phyloP scores from a whole-genome alignment of 495 filamentous ascomycete genomes.

The Hypomontagnella submonticulosa region DNA sequence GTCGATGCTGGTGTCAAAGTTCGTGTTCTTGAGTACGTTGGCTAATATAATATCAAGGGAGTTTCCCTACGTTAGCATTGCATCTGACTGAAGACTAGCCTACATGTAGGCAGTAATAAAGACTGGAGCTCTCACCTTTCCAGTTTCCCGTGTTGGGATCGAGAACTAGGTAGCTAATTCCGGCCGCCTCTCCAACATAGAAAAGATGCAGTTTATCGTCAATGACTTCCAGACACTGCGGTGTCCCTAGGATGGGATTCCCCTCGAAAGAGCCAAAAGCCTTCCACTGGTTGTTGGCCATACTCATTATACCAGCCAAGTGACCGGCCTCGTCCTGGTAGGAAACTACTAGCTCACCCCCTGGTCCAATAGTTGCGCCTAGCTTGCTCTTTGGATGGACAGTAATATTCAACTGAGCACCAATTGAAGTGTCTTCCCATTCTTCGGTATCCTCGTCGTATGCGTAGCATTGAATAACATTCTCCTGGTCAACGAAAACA shows the following conservation, averaged over 20 bases:
- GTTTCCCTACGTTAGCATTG: not conserved
- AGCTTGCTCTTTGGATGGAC: conserved; percentile 26
- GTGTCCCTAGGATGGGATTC: conserved; percentile 26
- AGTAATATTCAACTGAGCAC: conserved; percentile 29
- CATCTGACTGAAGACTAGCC: not conserved
- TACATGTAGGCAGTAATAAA: too few species aligned
- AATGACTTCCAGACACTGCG: conserved; percentile 34
- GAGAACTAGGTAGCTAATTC: conserved; percentile 68
- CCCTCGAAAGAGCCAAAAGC: conserved; percentile 25
- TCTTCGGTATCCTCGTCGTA: conserved; percentile 36
- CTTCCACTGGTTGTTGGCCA: conserved; percentile 14
- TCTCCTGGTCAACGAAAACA: conserved; percentile 28
- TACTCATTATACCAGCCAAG: conserved; percentile 25
- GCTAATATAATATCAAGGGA: conserved; percentile 4
- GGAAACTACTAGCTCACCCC: conserved; percentile 30
- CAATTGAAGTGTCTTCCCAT: conserved; percentile 35
- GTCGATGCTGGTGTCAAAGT: conserved; percentile 19
- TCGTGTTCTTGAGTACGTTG: conserved; percentile 18
- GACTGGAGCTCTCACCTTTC: conserved; percentile 56
- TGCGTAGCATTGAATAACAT: conserved; percentile 28
- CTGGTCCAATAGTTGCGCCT: conserved; percentile 18
- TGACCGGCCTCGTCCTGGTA: conserved; percentile 29
- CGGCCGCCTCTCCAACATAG: conserved; percentile 48
- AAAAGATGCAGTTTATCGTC: conserved; percentile 31
- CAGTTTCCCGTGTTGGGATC: conserved; percentile 62